Conservation (phyloP, 2,329 filamentous ascomycete species). For the Colletotrichum ledebouriae region DNA sequence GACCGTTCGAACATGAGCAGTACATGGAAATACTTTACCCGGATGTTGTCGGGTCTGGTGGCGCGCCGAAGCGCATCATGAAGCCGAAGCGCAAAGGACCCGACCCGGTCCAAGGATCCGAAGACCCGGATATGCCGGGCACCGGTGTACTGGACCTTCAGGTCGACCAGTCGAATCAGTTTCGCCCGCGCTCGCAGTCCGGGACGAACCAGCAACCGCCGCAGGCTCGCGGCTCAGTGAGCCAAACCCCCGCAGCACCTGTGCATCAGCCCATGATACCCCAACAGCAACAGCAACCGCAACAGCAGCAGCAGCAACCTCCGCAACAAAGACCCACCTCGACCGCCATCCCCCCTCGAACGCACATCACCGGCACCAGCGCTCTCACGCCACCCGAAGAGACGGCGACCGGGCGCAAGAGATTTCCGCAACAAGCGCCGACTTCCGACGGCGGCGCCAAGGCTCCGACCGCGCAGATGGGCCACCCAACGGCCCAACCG, state of each 20-base stretch:
- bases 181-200: conserved; percentile 42
- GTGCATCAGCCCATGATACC: conserved; percentile 45
- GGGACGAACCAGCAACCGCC: conserved; percentile 43
- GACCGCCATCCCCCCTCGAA: conserved; percentile 55
- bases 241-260: conserved; percentile 48
- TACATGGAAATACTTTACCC: conserved; percentile 73
- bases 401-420: conserved; percentile 59
- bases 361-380: conserved; percentile 56
- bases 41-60: conserved; percentile 71
- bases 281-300: conserved; percentile 43
- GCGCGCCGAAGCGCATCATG: conserved; percentile 71
- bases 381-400: conserved; percentile 71
- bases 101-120: conserved; percentile 58
- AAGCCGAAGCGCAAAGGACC: conserved; percentile 65
- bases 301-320: conserved; percentile 20
- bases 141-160: conserved; percentile 62
- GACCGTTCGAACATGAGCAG: conserved; percentile 72
- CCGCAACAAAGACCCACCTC: conserved; percentile 49
- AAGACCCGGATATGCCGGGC: conserved; percentile 64
- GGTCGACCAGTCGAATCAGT: conserved; percentile 49
- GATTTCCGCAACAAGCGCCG: conserved; percentile 47
- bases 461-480: conserved; percentile 40
- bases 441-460: conserved; percentile 33
- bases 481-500: conserved; percentile 34
- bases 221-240: conserved; percentile 47